A percentile compares a stretch with the other conserved stretches of the same genome.
phyloP scores from a whole-genome alignment of 805 yeast genomes.

The Lipomyces spencermartinsiae region DNA sequence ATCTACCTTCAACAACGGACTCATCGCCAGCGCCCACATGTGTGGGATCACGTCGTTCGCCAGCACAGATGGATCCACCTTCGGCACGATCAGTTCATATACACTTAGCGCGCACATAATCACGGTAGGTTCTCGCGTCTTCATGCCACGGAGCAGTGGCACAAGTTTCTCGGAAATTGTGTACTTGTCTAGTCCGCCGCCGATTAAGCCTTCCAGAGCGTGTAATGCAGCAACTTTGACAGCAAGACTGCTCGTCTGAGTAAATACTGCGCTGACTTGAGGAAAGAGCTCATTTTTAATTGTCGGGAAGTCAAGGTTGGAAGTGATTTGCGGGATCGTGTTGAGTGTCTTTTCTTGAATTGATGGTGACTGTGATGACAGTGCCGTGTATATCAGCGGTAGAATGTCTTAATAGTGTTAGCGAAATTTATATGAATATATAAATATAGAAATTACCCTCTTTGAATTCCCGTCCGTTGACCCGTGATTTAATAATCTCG shows the following conservation, averaged over 20 bases:
- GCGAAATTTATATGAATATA: neutral
- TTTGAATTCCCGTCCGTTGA: slow-evolving; percentile 60
- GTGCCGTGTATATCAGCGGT: slow-evolving; percentile 50
- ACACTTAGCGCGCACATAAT: slow-evolving; percentile 57
- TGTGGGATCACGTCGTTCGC: slow-evolving; percentile 64
- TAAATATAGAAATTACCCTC: slow-evolving; percentile 38
- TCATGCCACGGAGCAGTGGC: slow-evolving; percentile 78
- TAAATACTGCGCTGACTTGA: slow-evolving; percentile 69
- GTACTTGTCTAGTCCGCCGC: slow-evolving; percentile 70
- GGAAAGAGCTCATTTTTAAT: slow-evolving; percentile 81
- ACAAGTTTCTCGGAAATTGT: slow-evolving; percentile 77
- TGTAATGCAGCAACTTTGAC: slow-evolving; percentile 73
- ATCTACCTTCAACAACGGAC: slow-evolving; percentile 51
- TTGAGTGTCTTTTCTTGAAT: slow-evolving; percentile 62
- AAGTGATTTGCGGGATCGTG: slow-evolving; percentile 52
- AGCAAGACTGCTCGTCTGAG: slow-evolving; percentile 81
- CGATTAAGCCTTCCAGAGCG: slow-evolving; percentile 63
- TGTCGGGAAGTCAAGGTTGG: slow-evolving; percentile 66
- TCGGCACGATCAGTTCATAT: slow-evolving; percentile 46
- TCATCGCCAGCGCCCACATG: slow-evolving; percentile 57
- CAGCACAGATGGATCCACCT: slow-evolving; percentile 57
- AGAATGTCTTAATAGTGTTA: slow-evolving; percentile 47
- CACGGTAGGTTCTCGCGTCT: slow-evolving; percentile 74
- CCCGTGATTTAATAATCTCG: slow-evolving; percentile 54
- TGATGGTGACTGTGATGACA: slow-evolving; percentile 46